These are phyloP conservation scores for Calonectria pteridis DNA, from an alignment of 2,329 filamentous ascomycete species.

Conservation along the genomic window DNA sequence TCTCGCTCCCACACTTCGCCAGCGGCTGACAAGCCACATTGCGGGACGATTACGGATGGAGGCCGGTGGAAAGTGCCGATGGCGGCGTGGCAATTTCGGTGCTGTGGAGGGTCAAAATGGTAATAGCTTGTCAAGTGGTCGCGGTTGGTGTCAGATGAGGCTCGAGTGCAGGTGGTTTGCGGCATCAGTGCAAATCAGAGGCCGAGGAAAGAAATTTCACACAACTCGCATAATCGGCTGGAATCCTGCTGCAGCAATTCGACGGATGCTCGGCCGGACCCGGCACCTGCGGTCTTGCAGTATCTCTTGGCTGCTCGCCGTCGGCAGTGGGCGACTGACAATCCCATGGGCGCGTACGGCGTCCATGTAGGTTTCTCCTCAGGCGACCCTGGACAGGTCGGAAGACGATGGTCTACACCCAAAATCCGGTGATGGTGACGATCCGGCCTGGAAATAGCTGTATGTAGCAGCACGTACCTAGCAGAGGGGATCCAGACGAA, in stretches of 20 bases:
- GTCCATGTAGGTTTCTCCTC: constrained; percentile 9
- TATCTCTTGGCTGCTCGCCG: constrained; percentile 2
- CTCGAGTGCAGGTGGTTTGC: background rate
- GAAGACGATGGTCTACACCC: constrained; percentile 5
- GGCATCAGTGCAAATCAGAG: constrained; percentile 21
- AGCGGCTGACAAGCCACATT: constrained; percentile 23
- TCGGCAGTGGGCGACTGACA: constrained; percentile 21
- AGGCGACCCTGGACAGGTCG: constrained; percentile 5
- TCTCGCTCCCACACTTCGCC: constrained; percentile 12
- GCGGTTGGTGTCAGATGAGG: background rate
- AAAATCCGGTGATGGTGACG: constrained; percentile 8
- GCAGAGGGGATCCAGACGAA: constrained; percentile 23
- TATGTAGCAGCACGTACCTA: constrained; percentile 15
- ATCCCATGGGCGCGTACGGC: background rate
- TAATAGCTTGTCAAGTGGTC: background rate
- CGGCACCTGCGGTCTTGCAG: background rate
- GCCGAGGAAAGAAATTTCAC: constrained; percentile 13
- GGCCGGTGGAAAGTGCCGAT: background rate
- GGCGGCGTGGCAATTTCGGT: constrained; percentile 12
- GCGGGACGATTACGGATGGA: constrained; percentile 19
- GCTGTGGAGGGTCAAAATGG: constrained; percentile 1
- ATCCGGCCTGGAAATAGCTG: constrained; percentile 16
- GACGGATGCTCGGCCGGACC: constrained; percentile 14
- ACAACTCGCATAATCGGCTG: constrained; percentile 12
- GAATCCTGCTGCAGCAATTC: constrained; percentile 17